Base-by-base conservation (phyloP, 148 eudicot genomes). In the Pharnaceum exiguum region DNA sequence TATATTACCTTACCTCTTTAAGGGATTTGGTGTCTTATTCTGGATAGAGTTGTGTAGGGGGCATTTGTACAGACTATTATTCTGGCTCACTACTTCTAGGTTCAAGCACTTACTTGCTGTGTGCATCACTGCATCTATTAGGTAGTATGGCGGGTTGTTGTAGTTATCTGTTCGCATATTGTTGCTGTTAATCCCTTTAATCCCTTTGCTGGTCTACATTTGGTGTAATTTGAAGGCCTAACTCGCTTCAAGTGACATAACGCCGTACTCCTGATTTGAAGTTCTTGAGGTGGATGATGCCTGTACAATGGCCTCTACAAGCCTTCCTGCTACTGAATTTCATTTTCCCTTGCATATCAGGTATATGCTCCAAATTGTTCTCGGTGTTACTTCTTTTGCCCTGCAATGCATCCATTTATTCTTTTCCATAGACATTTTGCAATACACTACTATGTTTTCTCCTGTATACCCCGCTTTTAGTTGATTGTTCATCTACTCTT, bases 261-360 rank as follows among this genome's bases (percentile, higher is more conserved):
- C 36, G 28, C 24, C 42, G 33, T 60, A 62, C n/a, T n/a, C n/a
- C n/a, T n/a, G n/a, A 30, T 32, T 37, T 46, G 18, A 16, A 31
- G 57, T 47, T 57, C 22, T 46, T 13, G 16, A 44, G 44, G 58
- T 50, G 21, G 50, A 81, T 66, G 70, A 74, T 67, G 80, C 82
- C 69, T 45, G 55, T 55, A 45, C 63, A 43, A 44, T 62, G 66
- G 62, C 52, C 74, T 26, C 59, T 49, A 32, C 59, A 21, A 21
- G n/a, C 71, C 19, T 65, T 77, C 38, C 57, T 85, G 44, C 62
- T 76, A 28, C 29, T 74, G 33, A 9, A 51, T 15, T 54, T 49
- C 51, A 63, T 60, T 16, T 28, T 72, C 55, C 72, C 70, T 23
- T 25, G 23, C 21, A 32, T 60, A 29, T 21, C 57, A 62, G 86